phyloP scores from a whole-genome alignment of 1,284 basidiomycete species.

The Sanghuangporus baumii region DNA sequence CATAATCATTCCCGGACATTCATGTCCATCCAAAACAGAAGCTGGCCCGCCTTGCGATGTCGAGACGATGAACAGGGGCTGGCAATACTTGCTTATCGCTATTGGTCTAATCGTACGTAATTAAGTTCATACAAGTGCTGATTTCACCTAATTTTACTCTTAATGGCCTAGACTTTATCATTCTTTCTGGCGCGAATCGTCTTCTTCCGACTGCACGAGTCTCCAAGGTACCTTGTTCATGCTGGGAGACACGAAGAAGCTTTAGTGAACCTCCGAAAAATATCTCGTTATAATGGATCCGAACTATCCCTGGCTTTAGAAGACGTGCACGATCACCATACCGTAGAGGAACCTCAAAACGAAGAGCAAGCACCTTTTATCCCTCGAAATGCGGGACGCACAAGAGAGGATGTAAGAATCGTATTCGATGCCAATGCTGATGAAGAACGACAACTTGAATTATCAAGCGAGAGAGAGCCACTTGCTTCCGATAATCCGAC shows the following conservation, averaged over 20 bases:
- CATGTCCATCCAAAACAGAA: conserved; percentile 40
- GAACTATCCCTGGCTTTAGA: conserved; percentile 57
- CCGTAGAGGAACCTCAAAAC: background rate
- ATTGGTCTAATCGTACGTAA: conserved; percentile 65
- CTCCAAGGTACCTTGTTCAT: conserved; percentile 85
- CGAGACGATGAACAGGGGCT: conserved; percentile 70
- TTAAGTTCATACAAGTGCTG: background rate
- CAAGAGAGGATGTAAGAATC: conserved; percentile 7
- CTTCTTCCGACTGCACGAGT: conserved; percentile 90
- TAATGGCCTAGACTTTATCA: conserved; percentile 57
- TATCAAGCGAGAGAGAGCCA: conserved; percentile 7
- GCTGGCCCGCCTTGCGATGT: conserved; percentile 53
- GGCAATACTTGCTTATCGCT: conserved; percentile 75
- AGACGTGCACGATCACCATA: conserved; percentile 60
- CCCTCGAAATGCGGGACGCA: background rate
- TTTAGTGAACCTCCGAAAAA: conserved; percentile 72
- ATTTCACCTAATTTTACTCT: background rate
- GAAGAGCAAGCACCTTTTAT: conserved; percentile 11
- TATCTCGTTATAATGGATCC: conserved; percentile 80
- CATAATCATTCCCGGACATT: conserved; percentile 69
- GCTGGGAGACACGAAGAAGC: conserved; percentile 81
- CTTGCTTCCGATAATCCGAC: conserved; percentile 23
- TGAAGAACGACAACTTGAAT: background rate
- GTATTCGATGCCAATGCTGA: conserved; percentile 22
- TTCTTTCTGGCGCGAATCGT: conserved; percentile 87